Base-by-base conservation (phyloP, 129 eudicot species). In the Ambrosia artemisiifolia region DNA sequence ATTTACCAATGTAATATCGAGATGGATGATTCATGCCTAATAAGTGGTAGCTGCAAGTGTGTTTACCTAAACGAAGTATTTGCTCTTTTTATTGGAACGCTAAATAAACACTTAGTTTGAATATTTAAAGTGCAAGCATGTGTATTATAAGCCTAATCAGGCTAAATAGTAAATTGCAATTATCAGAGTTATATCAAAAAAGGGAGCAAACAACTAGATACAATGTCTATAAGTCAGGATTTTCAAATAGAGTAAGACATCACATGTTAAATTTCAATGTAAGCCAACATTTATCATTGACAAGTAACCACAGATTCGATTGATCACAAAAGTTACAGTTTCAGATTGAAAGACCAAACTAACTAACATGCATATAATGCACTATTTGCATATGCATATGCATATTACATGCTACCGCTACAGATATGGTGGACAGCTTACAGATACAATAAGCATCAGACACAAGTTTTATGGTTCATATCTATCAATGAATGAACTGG, bases 81-180 rank as follows among this genome's bases (percentile, higher is more conserved):
- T 73, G 24, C 34, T 73, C 77, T 69, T 59, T 60, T 60, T 57
- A 59, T 57, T 50, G 42, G 55, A 36, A 71, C 30, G 47, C 24
- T 19, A 55, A 56, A 42, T 42, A 56, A 55, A 50, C 6, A 48
- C 9, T 49, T 36, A 63, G 63, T 74, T 3, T 61, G 48, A 43
- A 32, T 47, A 61, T 24, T 10, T 24, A 28, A 42, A 71, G 44
- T 40, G 54, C 17, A 57, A 71, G 67, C 56, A 24, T 11, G 7
- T 14, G 11, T 71, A n/a, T 4, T 20, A 71, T 9, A 40, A 54
- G 40, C 62, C 49, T 33, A 13, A 17, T 60, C 67, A 40, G 33
- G n/a, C n/a, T n/a, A n/a, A n/a, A n/a, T n/a, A n/a, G n/a, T n/a
- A n/a, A n/a, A n/a, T n/a, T n/a, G n/a, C n/a, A n/a, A 73, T 46